A percentile compares a stretch with the other conserved stretches of the same genome.
These are phyloP conservation scores for Exserohilum rostratum DNA, from an alignment of 2,329 filamentous ascomycete species.

Conservation along the genomic window DNA sequence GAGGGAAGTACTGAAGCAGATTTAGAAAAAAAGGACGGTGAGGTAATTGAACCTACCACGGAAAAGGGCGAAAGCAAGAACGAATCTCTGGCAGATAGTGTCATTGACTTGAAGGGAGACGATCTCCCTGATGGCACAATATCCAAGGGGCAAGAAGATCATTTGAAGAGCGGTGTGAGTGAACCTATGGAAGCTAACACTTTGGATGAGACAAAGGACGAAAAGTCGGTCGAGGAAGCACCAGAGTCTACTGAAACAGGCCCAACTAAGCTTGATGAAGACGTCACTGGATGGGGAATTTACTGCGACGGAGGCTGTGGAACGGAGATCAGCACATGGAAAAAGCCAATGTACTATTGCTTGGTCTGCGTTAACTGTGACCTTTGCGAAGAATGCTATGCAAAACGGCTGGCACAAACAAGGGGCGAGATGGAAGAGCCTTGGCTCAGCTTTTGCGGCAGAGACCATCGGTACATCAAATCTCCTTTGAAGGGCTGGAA, in stretches of 20 bases:
- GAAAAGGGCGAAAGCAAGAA: background rate
- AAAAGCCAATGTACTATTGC: constrained; percentile 2
- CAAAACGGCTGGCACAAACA: background rate
- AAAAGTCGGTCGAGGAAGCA: background rate
- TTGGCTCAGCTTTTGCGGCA: background rate
- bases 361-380: background rate
- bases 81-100: background rate
- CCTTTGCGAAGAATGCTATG: constrained; percentile 1
- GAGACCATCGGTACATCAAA: background rate
- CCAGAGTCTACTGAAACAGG: background rate
- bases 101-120: background rate
- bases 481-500: background rate
- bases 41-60: background rate
- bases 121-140: background rate
- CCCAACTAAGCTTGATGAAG: background rate
- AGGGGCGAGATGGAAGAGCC: background rate
- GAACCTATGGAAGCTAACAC: too few species aligned
- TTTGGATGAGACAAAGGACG: background rate
- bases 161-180: too few species aligned
- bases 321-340: background rate
- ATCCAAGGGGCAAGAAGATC: background rate
- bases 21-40: background rate
- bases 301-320: background rate
- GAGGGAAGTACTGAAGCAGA: background rate
- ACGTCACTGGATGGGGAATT: background rate